These are phyloP conservation scores for Tylopilus felleus DNA, from an alignment of 768 basidiomycete species.

Conservation along the genomic window DNA sequence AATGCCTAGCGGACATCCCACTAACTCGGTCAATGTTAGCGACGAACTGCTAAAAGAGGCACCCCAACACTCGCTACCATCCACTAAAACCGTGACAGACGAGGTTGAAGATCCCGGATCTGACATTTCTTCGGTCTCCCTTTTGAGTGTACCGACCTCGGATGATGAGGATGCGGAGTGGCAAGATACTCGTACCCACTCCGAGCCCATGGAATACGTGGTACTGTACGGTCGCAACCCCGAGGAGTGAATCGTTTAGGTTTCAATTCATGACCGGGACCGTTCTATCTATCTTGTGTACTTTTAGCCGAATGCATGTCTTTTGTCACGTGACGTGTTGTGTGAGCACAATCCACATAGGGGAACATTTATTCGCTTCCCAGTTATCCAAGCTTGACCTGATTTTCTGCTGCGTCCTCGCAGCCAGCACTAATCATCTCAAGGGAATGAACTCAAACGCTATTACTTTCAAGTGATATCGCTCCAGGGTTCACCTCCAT, in stretches of 20 bases:
- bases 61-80: conserved; percentile 14
- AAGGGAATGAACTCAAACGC: not conserved
- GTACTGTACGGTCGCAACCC: conserved; percentile 67
- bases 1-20: conserved; percentile 49
- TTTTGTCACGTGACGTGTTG: conserved; percentile 11
- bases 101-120: conserved; percentile 33
- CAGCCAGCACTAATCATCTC: not conserved
- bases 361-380: conserved; percentile 6
- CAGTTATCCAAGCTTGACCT: not conserved
- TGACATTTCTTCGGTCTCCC: conserved; percentile 49
- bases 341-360: conserved; percentile 6
- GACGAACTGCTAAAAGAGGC: conserved; percentile 6
- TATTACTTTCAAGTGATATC: not conserved
- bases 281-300: not conserved
- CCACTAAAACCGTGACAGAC: conserved; percentile 39
- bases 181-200: conserved; percentile 52
- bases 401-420: too few relatives aligned
- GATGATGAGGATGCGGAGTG: conserved; percentile 53
- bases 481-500: conserved; percentile 2
- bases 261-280: not conserved
- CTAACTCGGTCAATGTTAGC: conserved; percentile 11
- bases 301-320: not conserved
- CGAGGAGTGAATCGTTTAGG: conserved; percentile 37
- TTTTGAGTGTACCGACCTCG: conserved; percentile 60
- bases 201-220: conserved; percentile 57